Conservation (phyloP, 2,329 filamentous ascomycete genomes). For the Diaporthe citri region DNA sequence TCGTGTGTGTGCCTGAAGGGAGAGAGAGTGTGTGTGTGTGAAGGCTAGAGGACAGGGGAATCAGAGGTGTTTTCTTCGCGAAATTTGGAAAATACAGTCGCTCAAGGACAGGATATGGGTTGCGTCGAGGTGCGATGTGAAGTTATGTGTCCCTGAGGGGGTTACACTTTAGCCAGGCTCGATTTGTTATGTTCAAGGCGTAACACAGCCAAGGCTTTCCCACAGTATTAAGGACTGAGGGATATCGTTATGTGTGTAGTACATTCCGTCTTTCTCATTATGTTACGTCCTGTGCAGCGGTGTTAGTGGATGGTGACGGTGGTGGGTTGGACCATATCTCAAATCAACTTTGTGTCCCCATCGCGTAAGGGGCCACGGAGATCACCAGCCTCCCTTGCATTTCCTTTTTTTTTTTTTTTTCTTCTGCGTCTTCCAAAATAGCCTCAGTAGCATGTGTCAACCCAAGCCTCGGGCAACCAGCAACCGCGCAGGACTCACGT, state of each 20-base stretch:
- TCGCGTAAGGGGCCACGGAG: not conserved
- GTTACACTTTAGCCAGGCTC: not conserved
- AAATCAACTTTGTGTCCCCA: constrained; percentile 10
- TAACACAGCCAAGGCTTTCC: not conserved
- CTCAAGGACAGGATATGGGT: not conserved
- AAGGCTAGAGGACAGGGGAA: not conserved
- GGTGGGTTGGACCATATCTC: constrained; percentile 8
- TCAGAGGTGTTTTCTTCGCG: not conserved
- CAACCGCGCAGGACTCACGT: not conserved
- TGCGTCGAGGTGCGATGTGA: not conserved
- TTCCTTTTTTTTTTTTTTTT: not conserved
- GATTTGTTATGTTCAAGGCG: not conserved
- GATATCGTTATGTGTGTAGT: not conserved
- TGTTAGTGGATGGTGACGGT: not conserved
- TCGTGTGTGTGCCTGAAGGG: not conserved
- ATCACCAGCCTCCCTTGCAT: not conserved
- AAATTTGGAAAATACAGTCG: not conserved
- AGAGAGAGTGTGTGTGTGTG: not conserved
- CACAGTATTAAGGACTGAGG: not conserved
- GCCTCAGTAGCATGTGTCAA: constrained; percentile 5
- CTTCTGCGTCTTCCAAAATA: not conserved
- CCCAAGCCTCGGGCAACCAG: constrained; percentile 5
- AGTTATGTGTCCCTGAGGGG: not conserved
- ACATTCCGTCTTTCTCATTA: not conserved
- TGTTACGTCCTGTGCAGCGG: not conserved